Base-by-base conservation (phyloP, 495 filamentous ascomycete genomes). In the Letharia columbiana region DNA sequence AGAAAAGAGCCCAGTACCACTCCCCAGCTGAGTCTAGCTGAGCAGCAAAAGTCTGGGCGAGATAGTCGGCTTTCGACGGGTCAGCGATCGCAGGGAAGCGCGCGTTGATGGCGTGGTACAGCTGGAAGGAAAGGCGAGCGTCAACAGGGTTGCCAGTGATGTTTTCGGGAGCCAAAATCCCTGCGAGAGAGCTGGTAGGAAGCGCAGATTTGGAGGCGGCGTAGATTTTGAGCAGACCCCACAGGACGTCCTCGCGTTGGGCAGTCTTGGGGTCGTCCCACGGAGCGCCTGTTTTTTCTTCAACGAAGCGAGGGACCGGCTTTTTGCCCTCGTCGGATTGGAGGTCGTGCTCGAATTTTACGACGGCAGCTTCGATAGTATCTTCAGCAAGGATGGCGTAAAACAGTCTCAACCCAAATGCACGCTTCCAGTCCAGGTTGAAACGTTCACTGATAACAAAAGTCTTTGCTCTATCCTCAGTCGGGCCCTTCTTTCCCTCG, bases 401-500 rank as follows among this genome's bases (percentile, higher is more conserved):
- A 86, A 89, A 96, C 12, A 98, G 81, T 60, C 92, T 85, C 31
- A 98, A 81, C 18, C 90, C 95, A 73, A 98, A 96, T 2, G 91
- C 87, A 69, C 94, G 91, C 75, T 88, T 84, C 94, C 94, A 98
- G 73, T 95, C 88, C 42, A 98, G 79, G 11, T 86, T 83, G 71
- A 97, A 98, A 20, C 86, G 84, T 67, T 89, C 82, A 7, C 90
- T 87, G 63, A 97, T 87, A 47, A 84, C 80, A 69, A 98, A 96
- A 1, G 85, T 86, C 20, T 82, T 82, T 11, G 87, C 83, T 58
- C 88, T 83, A 75, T 96, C 89, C 73, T 98, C 94, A 3, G 85
- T 69, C 11, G 81, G 84, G 61, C 84, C 85, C 64, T 82, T 84
- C 66, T 88, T 86, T 31, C 94, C 93, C 50, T 91, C 85, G 64